Evolutionary conservation across 345 rosid species (phyloP), one percentile per base, ranked within the genome.

Genomic region (Populus deltoides): DNA sequence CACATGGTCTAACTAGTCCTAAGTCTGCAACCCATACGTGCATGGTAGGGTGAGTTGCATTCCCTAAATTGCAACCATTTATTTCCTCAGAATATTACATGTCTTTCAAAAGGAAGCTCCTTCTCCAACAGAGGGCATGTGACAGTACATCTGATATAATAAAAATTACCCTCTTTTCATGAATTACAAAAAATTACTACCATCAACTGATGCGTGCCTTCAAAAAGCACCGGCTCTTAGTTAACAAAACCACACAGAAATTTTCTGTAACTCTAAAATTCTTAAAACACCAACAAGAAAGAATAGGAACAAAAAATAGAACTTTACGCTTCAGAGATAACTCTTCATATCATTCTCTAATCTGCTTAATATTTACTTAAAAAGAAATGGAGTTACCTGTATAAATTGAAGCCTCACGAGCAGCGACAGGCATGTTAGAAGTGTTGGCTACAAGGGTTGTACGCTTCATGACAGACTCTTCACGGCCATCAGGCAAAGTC

Each of bases 381-480:
- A 33, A 66, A 35, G 6, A 20, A 15, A 59, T 16, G 59, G 39
- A 16, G 27, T 59, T 86, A 94, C 99, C 98, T 36, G 98, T 94
- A 87, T 97, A 97, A 85, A 97, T 97, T 75, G 99, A 97, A 79
- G 99, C 99, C 86, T 97, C 99, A 79, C 99, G 95, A 81, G 99
- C 98, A 86, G 98, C 98, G 86, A 94, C 98, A 62, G 99, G 99
- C 98, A 97, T 97, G 87, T 92, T 97, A 82, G 99, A 97, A 81
- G 99, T 97, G 84, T 97, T 97, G 80, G 98, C 99, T 73, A 97
- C 98, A 81, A 97, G 94, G 43, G 97, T 97, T 36, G 98, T 97
- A 35, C 99, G 98, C 89, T 97, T 97, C 99, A 97, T 97, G 84
- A 97, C 99, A 85, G 99, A 97, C 86, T 97, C 99, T 87, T 97